Evolutionary conservation across 768 basidiomycete genomes (phyloP).

Genomic region (Dentipellis fragilis): DNA sequence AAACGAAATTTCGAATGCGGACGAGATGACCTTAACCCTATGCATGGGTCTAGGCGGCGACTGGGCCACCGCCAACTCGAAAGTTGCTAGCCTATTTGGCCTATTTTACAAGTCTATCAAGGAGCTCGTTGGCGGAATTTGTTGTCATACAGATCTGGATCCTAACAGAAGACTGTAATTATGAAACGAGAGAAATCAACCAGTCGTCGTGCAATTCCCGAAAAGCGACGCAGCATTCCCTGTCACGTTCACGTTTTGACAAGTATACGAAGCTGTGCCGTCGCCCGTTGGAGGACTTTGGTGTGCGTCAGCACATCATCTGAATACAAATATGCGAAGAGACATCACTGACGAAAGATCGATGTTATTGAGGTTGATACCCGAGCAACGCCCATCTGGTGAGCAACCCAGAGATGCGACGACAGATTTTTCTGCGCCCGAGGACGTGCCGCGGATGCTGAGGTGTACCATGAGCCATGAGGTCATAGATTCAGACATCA

Average conservation of each 20-base stretch:
- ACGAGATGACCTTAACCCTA: too few species aligned
- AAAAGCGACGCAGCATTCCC: constrained; percentile 37
- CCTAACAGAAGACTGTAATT: too few species aligned
- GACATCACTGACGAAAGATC: constrained; percentile 29
- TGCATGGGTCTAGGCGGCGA: too few species aligned
- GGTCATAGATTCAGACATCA: neutral
- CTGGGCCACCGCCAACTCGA: too few species aligned
- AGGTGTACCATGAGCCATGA: neutral
- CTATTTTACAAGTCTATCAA: too few species aligned
- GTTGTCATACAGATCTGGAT: too few species aligned
- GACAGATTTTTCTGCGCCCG: constrained; percentile 31
- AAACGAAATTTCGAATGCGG: too few species aligned
- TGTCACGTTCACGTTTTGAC: constrained; percentile 42
- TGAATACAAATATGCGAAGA: neutral
- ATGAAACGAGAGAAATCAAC: neutral
- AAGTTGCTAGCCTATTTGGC: too few species aligned
- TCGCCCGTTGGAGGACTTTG: constrained; percentile 23
- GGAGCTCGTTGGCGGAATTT: too few species aligned
- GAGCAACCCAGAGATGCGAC: constrained; percentile 51
- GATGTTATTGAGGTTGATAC: constrained; percentile 39
- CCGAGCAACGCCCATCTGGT: constrained; percentile 38
- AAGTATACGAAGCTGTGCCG: constrained; percentile 37
- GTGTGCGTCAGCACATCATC: constrained; percentile 2
- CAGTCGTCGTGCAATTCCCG: constrained; percentile 19
- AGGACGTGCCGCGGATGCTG: constrained; percentile 50